Percentiles rank a stretch among this genome's conserved stretches.
Evolutionary conservation across 805 yeast genomes (phyloP).

Genomic region (Metschnikowia lachancei): DNA sequence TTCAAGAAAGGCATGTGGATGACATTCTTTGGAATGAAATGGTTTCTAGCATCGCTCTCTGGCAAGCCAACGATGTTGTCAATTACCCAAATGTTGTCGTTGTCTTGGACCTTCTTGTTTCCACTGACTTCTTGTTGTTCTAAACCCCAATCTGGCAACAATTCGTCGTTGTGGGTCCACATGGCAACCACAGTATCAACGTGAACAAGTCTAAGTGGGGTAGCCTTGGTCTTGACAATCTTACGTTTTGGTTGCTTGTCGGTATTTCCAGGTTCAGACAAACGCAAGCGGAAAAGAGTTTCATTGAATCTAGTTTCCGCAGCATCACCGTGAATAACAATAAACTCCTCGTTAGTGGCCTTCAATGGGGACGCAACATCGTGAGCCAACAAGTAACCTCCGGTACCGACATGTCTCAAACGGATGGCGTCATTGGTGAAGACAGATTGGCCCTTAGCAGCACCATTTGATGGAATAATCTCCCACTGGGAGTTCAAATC

Average conservation of each 20-base stretch:
- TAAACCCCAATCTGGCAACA: slow-evolving; percentile 94
- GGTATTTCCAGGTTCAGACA: slow-evolving; percentile 31
- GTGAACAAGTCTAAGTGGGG: slow-evolving; percentile 70
- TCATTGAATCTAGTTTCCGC: slow-evolving; percentile 61
- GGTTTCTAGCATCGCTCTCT: slow-evolving; percentile 54
- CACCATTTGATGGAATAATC: slow-evolving; percentile 60
- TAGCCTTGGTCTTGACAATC: slow-evolving; percentile 64
- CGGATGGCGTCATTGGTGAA: slow-evolving; percentile 72
- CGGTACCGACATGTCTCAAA: slow-evolving; percentile 75
- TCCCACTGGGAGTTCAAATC: slow-evolving; percentile 83
- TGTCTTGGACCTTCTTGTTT: slow-evolving; percentile 71
- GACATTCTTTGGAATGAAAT: slow-evolving; percentile 62
- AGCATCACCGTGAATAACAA: slow-evolving; percentile 62
- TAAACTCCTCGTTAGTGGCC: slow-evolving; percentile 93
- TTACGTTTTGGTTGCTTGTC: slow-evolving; percentile 47
- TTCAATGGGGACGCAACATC: slow-evolving; percentile 93
- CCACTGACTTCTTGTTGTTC: slow-evolving; percentile 93
- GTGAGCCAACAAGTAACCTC: slow-evolving; percentile 79
- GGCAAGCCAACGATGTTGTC: slow-evolving; percentile 63
- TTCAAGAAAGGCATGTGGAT: slow-evolving; percentile 67
- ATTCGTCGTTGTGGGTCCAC: slow-evolving; percentile 85
- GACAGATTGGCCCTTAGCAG: slow-evolving; percentile 36
- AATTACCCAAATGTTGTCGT: slow-evolving; percentile 70
- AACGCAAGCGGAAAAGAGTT: slow-evolving; percentile 74
- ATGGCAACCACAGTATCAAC: slow-evolving; percentile 85